Evolutionary conservation across 495 filamentous ascomycete species (phyloP).

Genomic region (Trichoderma reesei): DNA sequence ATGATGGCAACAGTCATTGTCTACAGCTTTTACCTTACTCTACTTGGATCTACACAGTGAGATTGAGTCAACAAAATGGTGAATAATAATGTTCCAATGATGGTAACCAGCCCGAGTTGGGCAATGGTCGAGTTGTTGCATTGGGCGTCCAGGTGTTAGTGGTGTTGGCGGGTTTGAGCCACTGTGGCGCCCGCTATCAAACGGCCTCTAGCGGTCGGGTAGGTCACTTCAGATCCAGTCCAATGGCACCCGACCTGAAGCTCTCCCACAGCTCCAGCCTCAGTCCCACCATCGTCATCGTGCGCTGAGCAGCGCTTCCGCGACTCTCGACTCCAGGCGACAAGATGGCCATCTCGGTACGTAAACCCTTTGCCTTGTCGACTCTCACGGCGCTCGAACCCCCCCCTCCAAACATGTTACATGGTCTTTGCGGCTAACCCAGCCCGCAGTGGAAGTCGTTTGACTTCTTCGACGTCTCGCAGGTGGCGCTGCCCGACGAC

Average conservation of each 20-base stretch:
- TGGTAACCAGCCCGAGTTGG: too few relatives aligned
- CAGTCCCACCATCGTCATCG: constrained; percentile 4
- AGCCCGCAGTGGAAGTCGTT: constrained; percentile 88
- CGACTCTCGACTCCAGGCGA: not conserved
- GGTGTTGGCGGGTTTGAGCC: not conserved
- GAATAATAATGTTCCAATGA: too few relatives aligned
- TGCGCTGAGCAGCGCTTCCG: constrained; percentile 1
- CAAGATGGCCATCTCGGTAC: constrained; percentile 10
- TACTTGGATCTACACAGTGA: too few relatives aligned
- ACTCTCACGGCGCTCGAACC: not conserved
- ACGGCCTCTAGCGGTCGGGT: too few relatives aligned
- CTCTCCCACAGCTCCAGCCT: not conserved
- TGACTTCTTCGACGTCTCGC: constrained; percentile 94
- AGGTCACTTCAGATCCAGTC: not conserved
- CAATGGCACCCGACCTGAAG: not conserved
- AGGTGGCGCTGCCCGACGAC: constrained; percentile 70
- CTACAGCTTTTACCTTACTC: too few relatives aligned
- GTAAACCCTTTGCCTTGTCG: not conserved
- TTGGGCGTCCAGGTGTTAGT: not conserved
- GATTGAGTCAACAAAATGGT: too few relatives aligned
- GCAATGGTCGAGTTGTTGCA: not conserved
- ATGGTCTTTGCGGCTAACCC: constrained; percentile 6
- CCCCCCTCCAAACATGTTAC: not conserved
- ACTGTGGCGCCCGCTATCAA: constrained; percentile 2
- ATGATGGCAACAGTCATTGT: too few relatives aligned